phyloP scores from a whole-genome alignment of 768 basidiomycete species.

The Lactarius psammicola region DNA sequence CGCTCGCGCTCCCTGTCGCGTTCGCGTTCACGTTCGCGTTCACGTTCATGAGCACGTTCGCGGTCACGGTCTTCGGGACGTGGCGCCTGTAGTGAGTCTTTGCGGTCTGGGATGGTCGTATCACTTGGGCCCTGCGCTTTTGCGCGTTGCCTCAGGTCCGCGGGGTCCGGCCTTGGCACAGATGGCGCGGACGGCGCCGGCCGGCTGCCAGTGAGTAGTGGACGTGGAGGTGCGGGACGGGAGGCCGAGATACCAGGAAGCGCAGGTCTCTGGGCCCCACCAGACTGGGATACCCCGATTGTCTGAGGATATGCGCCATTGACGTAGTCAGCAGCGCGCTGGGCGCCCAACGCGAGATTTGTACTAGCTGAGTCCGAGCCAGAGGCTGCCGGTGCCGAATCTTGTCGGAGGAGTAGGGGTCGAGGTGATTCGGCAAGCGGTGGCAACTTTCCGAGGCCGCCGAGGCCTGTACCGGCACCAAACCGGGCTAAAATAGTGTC shows the following conservation, averaged over 20 bases:
- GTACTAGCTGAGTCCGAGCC: constrained; percentile 38
- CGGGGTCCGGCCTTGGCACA: constrained; percentile 52
- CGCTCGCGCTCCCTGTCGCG: constrained; percentile 24
- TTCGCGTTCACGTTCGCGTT: constrained; percentile 31
- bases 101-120: constrained; percentile 42
- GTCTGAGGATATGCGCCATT: constrained; percentile 50
- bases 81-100: constrained; percentile 44
- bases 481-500: constrained; percentile 67
- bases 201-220: constrained; percentile 54
- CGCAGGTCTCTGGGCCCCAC: constrained; percentile 32
- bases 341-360: constrained; percentile 43
- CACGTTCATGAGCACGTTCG: constrained; percentile 36
- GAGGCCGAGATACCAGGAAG: constrained; percentile 48
- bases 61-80: constrained; percentile 33
- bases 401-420: constrained; percentile 43
- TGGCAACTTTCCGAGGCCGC: constrained; percentile 52
- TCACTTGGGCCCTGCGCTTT: constrained; percentile 55
- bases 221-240: constrained; percentile 69
- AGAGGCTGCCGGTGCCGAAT: constrained; percentile 42
- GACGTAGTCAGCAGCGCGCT: constrained; percentile 62
- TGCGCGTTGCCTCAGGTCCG: constrained; percentile 63
- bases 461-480: constrained; percentile 89
- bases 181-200: constrained; percentile 55
- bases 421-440: constrained; percentile 38
- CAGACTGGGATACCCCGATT: constrained; percentile 39